Evolutionary conservation across 1,139 yeast species (phyloP).

Genomic region (Geotrichum aggregatum): DNA sequence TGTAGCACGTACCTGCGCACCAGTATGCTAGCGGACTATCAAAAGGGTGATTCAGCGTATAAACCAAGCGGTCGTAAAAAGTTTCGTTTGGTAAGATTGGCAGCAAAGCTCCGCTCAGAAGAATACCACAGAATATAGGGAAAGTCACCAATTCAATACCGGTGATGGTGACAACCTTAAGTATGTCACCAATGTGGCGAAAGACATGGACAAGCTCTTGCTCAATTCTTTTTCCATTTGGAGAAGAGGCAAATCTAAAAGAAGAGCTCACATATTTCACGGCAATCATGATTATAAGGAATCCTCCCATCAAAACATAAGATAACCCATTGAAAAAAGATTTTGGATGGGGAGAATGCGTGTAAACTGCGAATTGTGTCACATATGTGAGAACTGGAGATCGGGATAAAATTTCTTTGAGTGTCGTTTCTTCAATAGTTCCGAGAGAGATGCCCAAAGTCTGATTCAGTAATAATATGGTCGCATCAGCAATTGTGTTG

Average conservation of each 20-base stretch:
- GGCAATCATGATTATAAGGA: slow-evolving; percentile 20
- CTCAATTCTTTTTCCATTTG: slow-evolving; percentile 22
- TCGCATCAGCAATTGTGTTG: slow-evolving; percentile 6
- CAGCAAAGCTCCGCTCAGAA: slow-evolving; percentile 60
- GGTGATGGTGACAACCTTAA: slow-evolving; percentile 72
- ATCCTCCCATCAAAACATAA: slow-evolving; percentile 25
- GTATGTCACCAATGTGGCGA: slow-evolving; percentile 48
- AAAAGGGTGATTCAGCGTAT: slow-evolving; percentile 29
- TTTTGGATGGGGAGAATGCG: slow-evolving; percentile 20
- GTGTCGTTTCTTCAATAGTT: background rate
- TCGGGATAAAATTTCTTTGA: slow-evolving; percentile 5
- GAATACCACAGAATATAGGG: slow-evolving; percentile 81
- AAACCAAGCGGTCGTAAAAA: slow-evolving; percentile 20
- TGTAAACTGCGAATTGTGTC: slow-evolving; percentile 8
- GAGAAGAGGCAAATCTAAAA: slow-evolving; percentile 24
- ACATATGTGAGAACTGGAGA: slow-evolving; percentile 6
- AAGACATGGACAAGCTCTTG: slow-evolving; percentile 25
- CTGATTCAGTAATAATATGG: background rate
- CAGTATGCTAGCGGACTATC: slow-evolving; percentile 48
- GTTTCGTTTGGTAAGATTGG: slow-evolving; percentile 35
- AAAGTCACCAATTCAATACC: slow-evolving; percentile 75
- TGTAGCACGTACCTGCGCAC: slow-evolving; percentile 76
- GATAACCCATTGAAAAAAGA: slow-evolving; percentile 23
- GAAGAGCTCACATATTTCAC: slow-evolving; percentile 24
- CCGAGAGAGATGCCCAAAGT: background rate